Evolutionary conservation across 805 yeast species (phyloP), one percentile per base, ranked within the genome.

Genomic region (Suhomyces sp.): DNA sequence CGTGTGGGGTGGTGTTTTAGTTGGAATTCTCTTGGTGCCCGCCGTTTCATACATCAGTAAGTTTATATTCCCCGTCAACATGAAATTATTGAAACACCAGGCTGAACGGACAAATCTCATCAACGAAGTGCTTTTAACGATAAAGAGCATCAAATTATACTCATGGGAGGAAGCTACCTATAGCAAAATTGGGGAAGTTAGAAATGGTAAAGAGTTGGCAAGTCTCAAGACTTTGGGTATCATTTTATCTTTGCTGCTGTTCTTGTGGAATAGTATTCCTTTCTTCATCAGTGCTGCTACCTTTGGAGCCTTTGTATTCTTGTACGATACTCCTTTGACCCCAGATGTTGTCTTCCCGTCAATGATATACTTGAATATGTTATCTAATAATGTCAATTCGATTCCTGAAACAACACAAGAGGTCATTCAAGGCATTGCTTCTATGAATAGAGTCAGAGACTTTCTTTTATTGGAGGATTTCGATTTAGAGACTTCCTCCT

Each of bases 331-430:
- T 16, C 47, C 57, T 0, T 44, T 56, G 29, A 45, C 53, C 2
- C 53, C 61, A 1, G 51, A 54, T 7, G 53, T 56, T 20, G 48
- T 55, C 3, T 56, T 56, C 39, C 61, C 61, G 3, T 56, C 61
- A 0, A 45, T 56, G 38, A 45, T 59, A 7, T 44, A 55, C 23
- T 47, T 56, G 20, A 46, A 46, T 18, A 56, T 81, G 39, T 53
- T 82, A 26, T 70, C 80, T 5, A 75, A 67, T 26, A 84, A 85
- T 7, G 72, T 82, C 19, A 68, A 70, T 48, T 70, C 72, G 8
- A 68, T 82, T 31, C 90, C 90, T 0, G 58, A 69, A 1, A 60
- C 76, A 19, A 70, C 80, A 25, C 77, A 77, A 4, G 63, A 76
- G 3, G 48, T 79, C 37, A 70, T 80, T 36, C 87, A 81, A 48